Evolutionary conservation across 768 basidiomycete genomes (phyloP), one percentile per base, ranked within the genome.

Genomic region (Mycena rosella): DNA sequence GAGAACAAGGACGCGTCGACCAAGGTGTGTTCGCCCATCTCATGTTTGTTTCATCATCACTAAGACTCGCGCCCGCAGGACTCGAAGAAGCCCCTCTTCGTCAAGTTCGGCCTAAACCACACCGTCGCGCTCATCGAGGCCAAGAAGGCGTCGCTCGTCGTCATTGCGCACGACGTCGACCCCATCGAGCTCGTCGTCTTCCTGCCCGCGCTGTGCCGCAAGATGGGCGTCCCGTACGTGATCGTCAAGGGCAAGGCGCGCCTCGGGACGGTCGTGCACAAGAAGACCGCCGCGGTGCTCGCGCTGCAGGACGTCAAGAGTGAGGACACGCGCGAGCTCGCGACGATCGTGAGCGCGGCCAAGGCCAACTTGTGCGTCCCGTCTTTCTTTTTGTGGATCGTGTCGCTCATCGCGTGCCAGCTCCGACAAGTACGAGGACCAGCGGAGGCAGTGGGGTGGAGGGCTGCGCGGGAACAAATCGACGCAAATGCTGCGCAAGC

Each of bases 211-310:
- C 91, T 98, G 67, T 99, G 97, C 86, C 92, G 96, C 82, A 98
- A 99, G 91, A 98, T 98, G 96, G 96, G 96, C 80, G 93, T 98
- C 36, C 96, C 96, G 44, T 98, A 99, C 83, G 95, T 96, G 71
- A 98, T 99, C 72, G 96, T 97, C 74, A 98, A 98, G 86, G 93
- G 94, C 84, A 98, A 98, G 85, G 95, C 97, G 63, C 94, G 97
- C 79, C 94, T 99, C 76, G 97, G 97, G 74, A 95, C 96, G 9
- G 96, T 98, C 69, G 95, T 96, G 44, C 95, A 98, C 89, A 98
- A 98, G 91, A 98, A 98, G 90, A 98, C 96, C 57, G 91, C 96
- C 51, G 92, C 96, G 59, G 92, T 96, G 59, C 83, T 98, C 61
- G 92, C 94, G 44, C 81, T 99, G 66, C 94, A 96, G 83, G 97